These are phyloP conservation scores for Aspergillus ellipticus DNA, from an alignment of 495 filamentous ascomycete species.

Conservation along the genomic window DNA sequence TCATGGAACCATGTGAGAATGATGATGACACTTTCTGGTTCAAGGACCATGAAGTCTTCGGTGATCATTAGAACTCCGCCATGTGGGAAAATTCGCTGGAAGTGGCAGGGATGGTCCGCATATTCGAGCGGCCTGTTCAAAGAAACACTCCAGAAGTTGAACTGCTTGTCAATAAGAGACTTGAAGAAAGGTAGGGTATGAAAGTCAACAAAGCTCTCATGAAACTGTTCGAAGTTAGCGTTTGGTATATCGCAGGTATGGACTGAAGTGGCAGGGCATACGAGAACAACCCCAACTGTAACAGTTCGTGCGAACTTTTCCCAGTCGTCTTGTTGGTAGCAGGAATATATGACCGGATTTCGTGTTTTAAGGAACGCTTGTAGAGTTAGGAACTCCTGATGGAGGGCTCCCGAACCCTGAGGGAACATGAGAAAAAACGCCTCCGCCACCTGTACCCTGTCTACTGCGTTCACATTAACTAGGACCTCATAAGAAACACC, in stretches of 20 bases:
- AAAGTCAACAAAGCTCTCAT: conserved; percentile 33
- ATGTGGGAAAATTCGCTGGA: conserved; percentile 53
- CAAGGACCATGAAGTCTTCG: conserved; percentile 55
- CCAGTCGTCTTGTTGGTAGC: conserved; percentile 31
- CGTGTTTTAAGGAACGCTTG: conserved; percentile 28
- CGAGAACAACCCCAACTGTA: conserved; percentile 37
- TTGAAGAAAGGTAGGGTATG: conserved; percentile 27
- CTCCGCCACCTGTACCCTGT: conserved; percentile 14
- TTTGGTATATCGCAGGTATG: no score
- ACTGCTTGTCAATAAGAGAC: conserved; percentile 16
- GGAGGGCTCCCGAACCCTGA: conserved; percentile 9
- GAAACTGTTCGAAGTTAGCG: conserved; percentile 32
- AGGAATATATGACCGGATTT: conserved; percentile 31
- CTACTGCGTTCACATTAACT: conserved; percentile 8
- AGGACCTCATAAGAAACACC: conserved; percentile 22
- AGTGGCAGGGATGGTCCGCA: conserved; percentile 18
- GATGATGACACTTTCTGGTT: conserved; percentile 45
- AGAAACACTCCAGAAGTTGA: conserved; percentile 39
- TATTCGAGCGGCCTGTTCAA: conserved; percentile 25
- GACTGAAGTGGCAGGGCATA: conserved; percentile 18
- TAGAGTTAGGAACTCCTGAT: conserved; percentile 25
- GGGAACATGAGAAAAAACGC: conserved; percentile 41
- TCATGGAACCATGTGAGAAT: conserved; percentile 58
- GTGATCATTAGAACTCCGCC: conserved; percentile 59
- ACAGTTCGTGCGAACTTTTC: conserved; percentile 32